phyloP scores from a whole-genome alignment of 2,329 filamentous ascomycete species.

The Exophiala sp. region DNA sequence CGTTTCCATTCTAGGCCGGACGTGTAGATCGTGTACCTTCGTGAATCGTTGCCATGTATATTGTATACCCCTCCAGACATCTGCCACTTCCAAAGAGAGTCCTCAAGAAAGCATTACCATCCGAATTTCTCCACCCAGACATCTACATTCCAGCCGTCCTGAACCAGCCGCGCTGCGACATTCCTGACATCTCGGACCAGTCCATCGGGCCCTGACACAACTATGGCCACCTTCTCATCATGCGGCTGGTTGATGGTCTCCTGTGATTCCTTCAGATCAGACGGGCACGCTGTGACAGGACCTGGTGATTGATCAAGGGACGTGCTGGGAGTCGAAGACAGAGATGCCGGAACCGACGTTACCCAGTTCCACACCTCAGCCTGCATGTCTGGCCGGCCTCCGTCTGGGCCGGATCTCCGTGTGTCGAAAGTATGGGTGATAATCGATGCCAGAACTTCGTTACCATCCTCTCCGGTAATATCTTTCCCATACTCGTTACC shows the following conservation, averaged over 20 bases:
- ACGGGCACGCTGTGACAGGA: too few species aligned
- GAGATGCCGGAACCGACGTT: conserved; percentile 37
- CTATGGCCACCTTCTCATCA: conserved; percentile 41
- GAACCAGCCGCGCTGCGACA: conserved; percentile 47
- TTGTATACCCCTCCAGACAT: too few species aligned
- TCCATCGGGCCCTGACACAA: conserved; percentile 58
- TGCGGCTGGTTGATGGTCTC: conserved; percentile 27
- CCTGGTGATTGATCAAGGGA: neutral
- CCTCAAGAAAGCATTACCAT: too few species aligned
- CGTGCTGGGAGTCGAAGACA: conserved; percentile 5
- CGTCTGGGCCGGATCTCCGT: conserved; percentile 9
- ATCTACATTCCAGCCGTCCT: conserved; percentile 45
- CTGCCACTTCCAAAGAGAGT: too few species aligned
- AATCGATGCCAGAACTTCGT: conserved; percentile 15
- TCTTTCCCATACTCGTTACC: neutral
- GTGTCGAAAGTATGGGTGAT: conserved; percentile 26
- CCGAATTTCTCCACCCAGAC: conserved; percentile 63
- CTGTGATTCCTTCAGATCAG: too few species aligned
- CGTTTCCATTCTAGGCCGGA: too few species aligned
- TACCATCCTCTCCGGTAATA: neutral
- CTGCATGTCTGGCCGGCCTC: conserved; percentile 25
- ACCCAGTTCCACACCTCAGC: conserved; percentile 27
- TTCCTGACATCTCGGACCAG: conserved; percentile 58
- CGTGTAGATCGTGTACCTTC: too few species aligned
- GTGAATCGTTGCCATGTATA: too few species aligned